These are phyloP conservation scores for Ustilago esculenta DNA, from an alignment of 1,284 basidiomycete genomes.

Conservation along the genomic window DNA sequence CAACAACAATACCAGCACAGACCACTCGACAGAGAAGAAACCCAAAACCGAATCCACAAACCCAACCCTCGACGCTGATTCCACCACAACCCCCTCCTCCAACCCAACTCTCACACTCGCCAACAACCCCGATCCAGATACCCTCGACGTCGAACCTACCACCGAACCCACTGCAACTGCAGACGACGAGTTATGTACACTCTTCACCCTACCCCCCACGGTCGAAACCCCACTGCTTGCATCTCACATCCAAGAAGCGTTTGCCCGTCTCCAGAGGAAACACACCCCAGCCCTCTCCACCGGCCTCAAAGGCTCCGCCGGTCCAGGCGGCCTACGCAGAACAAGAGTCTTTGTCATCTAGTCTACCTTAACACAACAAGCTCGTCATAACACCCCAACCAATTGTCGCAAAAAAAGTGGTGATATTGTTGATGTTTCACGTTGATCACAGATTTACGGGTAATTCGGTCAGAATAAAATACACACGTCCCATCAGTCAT, in stretches of 20 bases:
- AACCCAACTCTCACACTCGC: too few relatives aligned
- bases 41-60: constrained; percentile 3
- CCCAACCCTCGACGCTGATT: neutral
- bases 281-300: constrained; percentile 41
- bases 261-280: constrained; percentile 56
- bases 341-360: constrained; percentile 62
- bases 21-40: constrained; percentile 3
- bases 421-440: too few relatives aligned
- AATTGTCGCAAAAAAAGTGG: too few relatives aligned
- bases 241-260: constrained; percentile 63
- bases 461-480: too few relatives aligned
- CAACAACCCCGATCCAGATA: too few relatives aligned
- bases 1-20: neutral
- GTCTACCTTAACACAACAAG: too few relatives aligned
- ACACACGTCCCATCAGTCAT: too few relatives aligned
- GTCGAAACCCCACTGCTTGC: constrained; percentile 50
- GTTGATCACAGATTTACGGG: too few relatives aligned
- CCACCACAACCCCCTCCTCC: neutral
- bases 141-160: too few relatives aligned
- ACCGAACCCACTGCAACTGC: neutral
- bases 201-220: constrained; percentile 51
- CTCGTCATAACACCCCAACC: too few relatives aligned
- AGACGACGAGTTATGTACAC: constrained; percentile 44
- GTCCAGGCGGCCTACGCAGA: constrained; percentile 56
- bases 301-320: constrained; percentile 44